A percentile compares a stretch with the other conserved stretches of the same genome.
Conservation (phyloP, 2,329 filamentous ascomycete species). For the Epichloe coenophiala region DNA sequence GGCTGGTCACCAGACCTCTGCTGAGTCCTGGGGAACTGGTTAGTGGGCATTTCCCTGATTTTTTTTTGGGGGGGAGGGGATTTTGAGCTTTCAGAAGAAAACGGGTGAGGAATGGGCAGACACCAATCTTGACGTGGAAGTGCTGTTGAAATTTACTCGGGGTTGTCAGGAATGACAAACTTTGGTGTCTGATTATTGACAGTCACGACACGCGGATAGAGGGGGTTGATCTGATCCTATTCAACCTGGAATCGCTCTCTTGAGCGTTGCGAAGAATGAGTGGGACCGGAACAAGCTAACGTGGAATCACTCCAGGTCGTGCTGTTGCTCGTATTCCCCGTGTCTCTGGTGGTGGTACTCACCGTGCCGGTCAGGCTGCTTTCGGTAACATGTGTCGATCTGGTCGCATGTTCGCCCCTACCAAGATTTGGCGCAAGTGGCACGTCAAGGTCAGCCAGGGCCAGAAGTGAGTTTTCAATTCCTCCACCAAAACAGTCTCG, state of each 20-base stretch:
- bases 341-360: conserved; percentile 99
- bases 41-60: conserved; percentile 29
- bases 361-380: conserved; percentile 98
- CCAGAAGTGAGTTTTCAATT: conserved; percentile 59
- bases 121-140: neutral
- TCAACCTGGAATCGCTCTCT: neutral
- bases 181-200: neutral
- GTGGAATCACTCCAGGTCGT: conserved; percentile 52
- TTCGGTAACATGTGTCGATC: conserved; percentile 99
- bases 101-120: neutral
- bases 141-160: neutral
- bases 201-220: neutral
- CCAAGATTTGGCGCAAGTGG: conserved; percentile 99
- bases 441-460: conserved; percentile 99
- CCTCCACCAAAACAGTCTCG: neutral
- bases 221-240: neutral
- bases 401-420: conserved; percentile 99
- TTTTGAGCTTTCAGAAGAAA: neutral
- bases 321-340: conserved; percentile 99
- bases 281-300: neutral
- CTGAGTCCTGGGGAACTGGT: conserved; percentile 99
- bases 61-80: neutral
- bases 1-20: conserved; percentile 99
- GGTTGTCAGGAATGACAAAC: neutral
- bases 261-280: neutral